Conservation (phyloP, 2,329 filamentous ascomycete genomes). For the Pseudogymnoascus sp. region DNA sequence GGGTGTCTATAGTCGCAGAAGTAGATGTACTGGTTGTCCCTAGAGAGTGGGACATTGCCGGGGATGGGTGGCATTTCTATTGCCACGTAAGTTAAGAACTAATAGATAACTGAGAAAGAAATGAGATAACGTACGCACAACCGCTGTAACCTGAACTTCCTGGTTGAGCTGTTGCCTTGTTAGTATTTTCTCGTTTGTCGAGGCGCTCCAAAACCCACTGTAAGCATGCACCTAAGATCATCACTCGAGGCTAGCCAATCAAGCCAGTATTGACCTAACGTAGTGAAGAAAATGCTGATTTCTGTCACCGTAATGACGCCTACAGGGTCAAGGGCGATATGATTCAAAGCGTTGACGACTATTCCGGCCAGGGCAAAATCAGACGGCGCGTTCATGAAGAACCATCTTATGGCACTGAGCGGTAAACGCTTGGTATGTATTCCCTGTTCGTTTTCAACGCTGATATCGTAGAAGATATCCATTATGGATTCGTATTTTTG, state of each 20-base stretch:
- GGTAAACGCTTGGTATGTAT: background rate
- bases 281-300: background rate
- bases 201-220: background rate
- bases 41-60: too few relatives aligned
- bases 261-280: background rate
- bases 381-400: background rate
- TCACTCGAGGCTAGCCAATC: background rate
- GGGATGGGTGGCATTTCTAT: too few relatives aligned
- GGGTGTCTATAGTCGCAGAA: too few relatives aligned
- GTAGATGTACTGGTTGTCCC: too few relatives aligned
- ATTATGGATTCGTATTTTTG: background rate
- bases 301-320: background rate
- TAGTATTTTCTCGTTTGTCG: background rate
- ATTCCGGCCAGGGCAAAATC: background rate
- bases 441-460: background rate
- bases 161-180: background rate
- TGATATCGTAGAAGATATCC: background rate
- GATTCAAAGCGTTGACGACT: background rate
- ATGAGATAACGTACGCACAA: background rate
- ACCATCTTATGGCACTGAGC: background rate
- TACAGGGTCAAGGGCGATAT: background rate
- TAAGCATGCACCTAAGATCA: background rate
- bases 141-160: background rate
- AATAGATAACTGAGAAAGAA: too few relatives aligned
- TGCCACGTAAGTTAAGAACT: too few relatives aligned